Percentiles rank a stretch among this genome's conserved stretches.
These are phyloP conservation scores for Ophiosphaerella herpotricha DNA, from an alignment of 2,329 filamentous ascomycete species.

Conservation along the genomic window DNA sequence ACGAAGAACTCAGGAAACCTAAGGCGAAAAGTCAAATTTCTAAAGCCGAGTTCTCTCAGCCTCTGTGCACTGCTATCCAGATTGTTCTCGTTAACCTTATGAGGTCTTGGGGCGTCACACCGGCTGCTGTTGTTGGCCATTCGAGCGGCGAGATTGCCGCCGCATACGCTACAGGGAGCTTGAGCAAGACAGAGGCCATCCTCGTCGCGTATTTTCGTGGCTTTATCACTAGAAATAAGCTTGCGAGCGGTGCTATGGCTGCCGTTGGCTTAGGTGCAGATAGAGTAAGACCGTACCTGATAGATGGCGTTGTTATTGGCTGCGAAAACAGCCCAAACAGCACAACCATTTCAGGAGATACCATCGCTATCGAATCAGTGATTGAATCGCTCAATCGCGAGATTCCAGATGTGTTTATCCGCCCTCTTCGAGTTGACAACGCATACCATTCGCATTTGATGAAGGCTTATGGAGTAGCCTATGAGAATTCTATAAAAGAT, in stretches of 20 bases:
- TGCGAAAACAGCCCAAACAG: conserved; percentile 25
- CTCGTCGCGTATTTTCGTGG: conserved; percentile 17
- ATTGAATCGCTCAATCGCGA: conserved; percentile 13
- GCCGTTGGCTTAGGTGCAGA: conserved; percentile 10
- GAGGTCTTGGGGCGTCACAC: conserved; percentile 5
- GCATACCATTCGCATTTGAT: conserved; percentile 34
- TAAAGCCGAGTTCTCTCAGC: conserved; percentile 19
- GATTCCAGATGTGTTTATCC: conserved; percentile 25
- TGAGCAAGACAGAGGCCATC: conserved; percentile 18
- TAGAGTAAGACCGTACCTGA: not conserved
- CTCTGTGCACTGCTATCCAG: conserved; percentile 25
- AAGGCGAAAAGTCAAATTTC: conserved; percentile 2
- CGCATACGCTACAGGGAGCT: conserved; percentile 36
- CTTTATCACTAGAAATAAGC: not conserved
- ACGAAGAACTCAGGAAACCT: conserved; percentile 8
- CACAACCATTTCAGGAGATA: conserved; percentile 29
- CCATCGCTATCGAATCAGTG: conserved; percentile 3
- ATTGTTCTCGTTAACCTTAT: conserved; percentile 15
- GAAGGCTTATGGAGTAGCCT: no score
- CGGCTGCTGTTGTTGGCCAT: conserved; percentile 37
- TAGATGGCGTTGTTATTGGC: conserved; percentile 1
- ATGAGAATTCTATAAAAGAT: no score
- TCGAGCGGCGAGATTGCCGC: conserved; percentile 50
- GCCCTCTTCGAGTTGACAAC: conserved; percentile 21
- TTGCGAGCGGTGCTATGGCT: conserved; percentile 11